Evolutionary conservation across 257 asterid genomes (phyloP).

Genomic region (Lavandula angustifolia): DNA sequence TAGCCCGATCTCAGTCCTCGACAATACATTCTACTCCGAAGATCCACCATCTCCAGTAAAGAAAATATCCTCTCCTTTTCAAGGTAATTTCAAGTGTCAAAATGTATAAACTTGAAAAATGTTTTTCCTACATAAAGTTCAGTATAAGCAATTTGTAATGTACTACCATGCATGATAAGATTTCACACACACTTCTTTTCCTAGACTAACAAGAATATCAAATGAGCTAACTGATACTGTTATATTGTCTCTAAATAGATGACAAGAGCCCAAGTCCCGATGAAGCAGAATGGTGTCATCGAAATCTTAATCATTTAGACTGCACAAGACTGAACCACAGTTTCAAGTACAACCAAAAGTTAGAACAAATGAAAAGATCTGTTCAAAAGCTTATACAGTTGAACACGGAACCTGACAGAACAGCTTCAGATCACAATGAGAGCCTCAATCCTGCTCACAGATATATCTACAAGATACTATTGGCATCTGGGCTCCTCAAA

Average conservation of each 20-base stretch:
- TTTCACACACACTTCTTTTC: not conserved
- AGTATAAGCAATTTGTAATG: no score
- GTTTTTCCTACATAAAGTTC: not conserved
- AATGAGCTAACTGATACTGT: constrained; percentile 13
- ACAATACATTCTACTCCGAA: constrained; percentile 63
- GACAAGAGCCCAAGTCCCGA: constrained; percentile 44
- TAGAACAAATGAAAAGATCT: constrained; percentile 39
- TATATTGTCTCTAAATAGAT: constrained; percentile 38
- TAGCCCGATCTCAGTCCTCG: constrained; percentile 88
- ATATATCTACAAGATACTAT: constrained; percentile 52
- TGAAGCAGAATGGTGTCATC: constrained; percentile 58
- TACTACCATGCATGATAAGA: no score
- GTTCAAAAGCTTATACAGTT: constrained; percentile 42
- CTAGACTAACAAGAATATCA: constrained; percentile 15
- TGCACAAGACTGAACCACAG: constrained; percentile 25
- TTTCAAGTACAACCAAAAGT: constrained; percentile 40
- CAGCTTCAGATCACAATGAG: constrained; percentile 33
- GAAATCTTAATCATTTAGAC: constrained; percentile 38
- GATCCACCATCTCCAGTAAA: constrained; percentile 81
- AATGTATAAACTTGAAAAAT: constrained; percentile 18
- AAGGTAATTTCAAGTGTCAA: constrained; percentile 50
- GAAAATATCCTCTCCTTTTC: constrained; percentile 59
- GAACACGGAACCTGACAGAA: constrained; percentile 38
- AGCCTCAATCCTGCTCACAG: constrained; percentile 43
- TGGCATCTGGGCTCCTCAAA: constrained; percentile 59